phyloP scores from a whole-genome alignment of 177 flowering plant genomes.

The Tripterygium wilfordii region DNA sequence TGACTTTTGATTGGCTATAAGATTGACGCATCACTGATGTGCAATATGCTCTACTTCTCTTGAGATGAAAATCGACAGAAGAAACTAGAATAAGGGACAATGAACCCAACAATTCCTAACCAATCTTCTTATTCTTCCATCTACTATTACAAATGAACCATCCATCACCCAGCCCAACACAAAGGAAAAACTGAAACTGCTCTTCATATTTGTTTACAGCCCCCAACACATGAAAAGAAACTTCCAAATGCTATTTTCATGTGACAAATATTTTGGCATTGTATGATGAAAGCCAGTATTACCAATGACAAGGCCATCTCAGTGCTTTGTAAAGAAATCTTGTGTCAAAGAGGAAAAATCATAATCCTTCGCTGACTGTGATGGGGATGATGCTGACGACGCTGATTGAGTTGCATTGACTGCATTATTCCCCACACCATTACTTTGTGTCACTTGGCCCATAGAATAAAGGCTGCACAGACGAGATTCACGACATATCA shows the following conservation, averaged over 20 bases:
- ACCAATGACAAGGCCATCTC: conserved; percentile 10
- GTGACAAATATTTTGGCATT: conserved; percentile 19
- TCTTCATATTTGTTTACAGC: conserved; percentile 38
- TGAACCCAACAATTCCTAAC: conserved; percentile 5
- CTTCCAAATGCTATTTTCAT: conserved; percentile 21
- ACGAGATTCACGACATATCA: conserved; percentile 1
- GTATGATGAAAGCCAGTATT: conserved; percentile 9
- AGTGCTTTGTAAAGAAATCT: conserved; percentile 68
- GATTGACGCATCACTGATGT: no score
- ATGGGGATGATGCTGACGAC: conserved; percentile 30
- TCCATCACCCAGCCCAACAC: conserved; percentile 16
- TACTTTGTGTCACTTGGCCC: conserved; percentile 31
- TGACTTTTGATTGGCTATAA: no score
- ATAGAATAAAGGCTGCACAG: conserved; percentile 43
- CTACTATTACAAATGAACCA: conserved; percentile 29
- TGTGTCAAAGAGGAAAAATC: conserved; percentile 85
- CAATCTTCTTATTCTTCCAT: conserved; percentile 24
- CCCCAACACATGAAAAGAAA: conserved; percentile 13
- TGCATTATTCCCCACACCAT: conserved; percentile 32
- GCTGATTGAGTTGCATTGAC: conserved; percentile 34
- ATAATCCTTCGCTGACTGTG: conserved; percentile 49
- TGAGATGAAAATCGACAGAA: no score
- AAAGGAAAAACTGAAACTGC: conserved; percentile 11
- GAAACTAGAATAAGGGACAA: not conserved
- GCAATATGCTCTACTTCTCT: no score